phyloP scores from a whole-genome alignment of 2,329 filamentous ascomycete species.

The Fusarium sp. region DNA sequence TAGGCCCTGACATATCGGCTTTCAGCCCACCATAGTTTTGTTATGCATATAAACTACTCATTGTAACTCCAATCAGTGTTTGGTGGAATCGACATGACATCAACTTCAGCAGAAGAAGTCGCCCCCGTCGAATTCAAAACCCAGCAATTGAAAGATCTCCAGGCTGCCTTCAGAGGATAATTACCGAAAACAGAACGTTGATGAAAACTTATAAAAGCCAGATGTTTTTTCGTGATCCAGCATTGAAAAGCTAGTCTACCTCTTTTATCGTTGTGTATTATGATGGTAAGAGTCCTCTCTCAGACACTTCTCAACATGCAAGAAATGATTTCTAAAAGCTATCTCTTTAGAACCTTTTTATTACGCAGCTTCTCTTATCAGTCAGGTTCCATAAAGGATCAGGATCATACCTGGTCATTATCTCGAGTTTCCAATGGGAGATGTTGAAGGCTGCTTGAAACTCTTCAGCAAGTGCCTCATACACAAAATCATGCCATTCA shows the following conservation, averaged over 20 bases:
- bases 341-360: fast-evolving
- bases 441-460: too few relatives aligned
- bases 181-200: fast-evolving
- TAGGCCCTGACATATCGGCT: fast-evolving
- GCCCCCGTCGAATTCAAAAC: fast-evolving
- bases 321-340: neutral
- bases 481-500: fast-evolving
- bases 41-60: neutral
- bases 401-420: neutral
- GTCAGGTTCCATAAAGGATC: fast-evolving
- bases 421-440: fast-evolving
- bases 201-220: fast-evolving
- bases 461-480: neutral
- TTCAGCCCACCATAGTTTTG: fast-evolving
- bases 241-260: neutral
- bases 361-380: fast-evolving
- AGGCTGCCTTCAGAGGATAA: fast-evolving
- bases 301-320: neutral
- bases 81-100: fast-evolving
- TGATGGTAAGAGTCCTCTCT: too few relatives aligned
- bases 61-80: neutral
- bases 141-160: neutral
- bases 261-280: neutral
- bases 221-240: too few relatives aligned
- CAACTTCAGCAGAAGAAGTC: neutral